phyloP scores from a whole-genome alignment of 345 rosid species.

The Eucalyptus cladocalyx region DNA sequence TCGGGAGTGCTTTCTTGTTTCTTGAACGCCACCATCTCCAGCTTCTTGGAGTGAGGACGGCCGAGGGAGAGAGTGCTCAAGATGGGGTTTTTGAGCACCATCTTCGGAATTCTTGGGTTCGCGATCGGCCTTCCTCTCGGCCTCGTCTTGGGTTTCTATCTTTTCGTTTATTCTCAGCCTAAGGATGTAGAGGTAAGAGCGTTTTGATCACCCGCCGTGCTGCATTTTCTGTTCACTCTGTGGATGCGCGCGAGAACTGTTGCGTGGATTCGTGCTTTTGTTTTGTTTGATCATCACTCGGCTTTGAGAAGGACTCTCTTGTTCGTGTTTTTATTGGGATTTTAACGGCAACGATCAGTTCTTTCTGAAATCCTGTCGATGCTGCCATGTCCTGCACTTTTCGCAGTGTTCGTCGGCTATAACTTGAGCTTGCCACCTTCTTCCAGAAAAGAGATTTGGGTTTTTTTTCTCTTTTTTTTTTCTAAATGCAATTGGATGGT shows the following conservation, averaged over 20 bases:
- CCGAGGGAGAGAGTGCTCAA: background rate
- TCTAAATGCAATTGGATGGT: background rate
- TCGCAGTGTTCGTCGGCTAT: background rate
- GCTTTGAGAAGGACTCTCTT: background rate
- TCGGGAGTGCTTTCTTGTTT: background rate
- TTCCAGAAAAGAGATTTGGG: background rate
- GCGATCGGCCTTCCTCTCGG: background rate
- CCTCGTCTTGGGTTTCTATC: background rate
- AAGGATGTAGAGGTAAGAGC: background rate
- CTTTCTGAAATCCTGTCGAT: background rate
- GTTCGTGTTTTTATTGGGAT: background rate
- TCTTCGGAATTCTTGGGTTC: background rate
- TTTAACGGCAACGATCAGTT: background rate
- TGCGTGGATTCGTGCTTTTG: background rate
- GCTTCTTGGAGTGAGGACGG: background rate
- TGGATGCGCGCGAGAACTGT: background rate
- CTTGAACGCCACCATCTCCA: background rate
- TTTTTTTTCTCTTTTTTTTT: background rate
- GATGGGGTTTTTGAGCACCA: background rate
- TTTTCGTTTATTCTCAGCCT: background rate
- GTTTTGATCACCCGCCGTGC: background rate
- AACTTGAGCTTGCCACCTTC: background rate
- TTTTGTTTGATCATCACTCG: background rate
- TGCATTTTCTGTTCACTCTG: background rate
- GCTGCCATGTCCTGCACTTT: background rate